Evolutionary conservation across 2,329 filamentous ascomycete species (phyloP).

Genomic region (Penicillium occitanis): DNA sequence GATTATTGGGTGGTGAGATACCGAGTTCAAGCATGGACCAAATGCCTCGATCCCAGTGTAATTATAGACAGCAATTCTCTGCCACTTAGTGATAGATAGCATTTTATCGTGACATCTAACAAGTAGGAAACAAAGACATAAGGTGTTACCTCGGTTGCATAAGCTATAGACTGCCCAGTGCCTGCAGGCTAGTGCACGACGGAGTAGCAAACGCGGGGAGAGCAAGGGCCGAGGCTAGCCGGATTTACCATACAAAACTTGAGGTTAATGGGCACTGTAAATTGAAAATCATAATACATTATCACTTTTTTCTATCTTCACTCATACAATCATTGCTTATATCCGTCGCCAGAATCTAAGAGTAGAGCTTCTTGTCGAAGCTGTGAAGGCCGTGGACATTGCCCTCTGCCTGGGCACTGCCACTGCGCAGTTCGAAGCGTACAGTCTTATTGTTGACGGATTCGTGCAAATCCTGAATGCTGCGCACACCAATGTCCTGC

Average conservation of each 20-base stretch:
- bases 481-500: constrained; percentile 89
- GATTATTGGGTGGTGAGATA: neutral
- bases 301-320: constrained; percentile 13
- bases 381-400: constrained; percentile 95
- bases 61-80: neutral
- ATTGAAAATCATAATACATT: constrained; percentile 17
- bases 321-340: constrained; percentile 15
- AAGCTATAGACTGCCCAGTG: neutral
- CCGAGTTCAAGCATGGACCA: neutral
- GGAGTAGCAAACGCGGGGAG: neutral
- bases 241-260: neutral
- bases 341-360: constrained; percentile 51
- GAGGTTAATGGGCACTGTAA: too few species aligned
- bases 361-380: constrained; percentile 99
- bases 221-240: constrained; percentile 7
- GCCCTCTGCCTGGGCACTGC: constrained; percentile 92
- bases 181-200: neutral
- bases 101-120: neutral
- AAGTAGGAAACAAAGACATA: neutral
- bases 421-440: constrained; percentile 90
- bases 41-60: neutral
- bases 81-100: neutral
- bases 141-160: constrained; percentile 2
- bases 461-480: constrained; percentile 72
- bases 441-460: constrained; percentile 72